phyloP scores from a whole-genome alignment of 2,329 filamentous ascomycete genomes.

The Fusarium nodosum region DNA sequence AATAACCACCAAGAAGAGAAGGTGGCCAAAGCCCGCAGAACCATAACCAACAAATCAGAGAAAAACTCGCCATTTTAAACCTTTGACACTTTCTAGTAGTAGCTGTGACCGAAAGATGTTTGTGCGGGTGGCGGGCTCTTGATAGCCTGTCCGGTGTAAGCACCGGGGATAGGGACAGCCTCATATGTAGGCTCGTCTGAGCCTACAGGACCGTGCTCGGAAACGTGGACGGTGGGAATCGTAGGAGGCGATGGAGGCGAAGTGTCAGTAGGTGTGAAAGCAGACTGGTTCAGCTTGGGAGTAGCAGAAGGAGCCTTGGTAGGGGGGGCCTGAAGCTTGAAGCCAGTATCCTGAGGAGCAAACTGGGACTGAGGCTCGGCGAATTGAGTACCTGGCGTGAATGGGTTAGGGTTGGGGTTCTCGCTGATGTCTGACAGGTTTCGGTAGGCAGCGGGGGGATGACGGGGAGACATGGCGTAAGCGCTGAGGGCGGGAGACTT shows the following conservation, averaged over 20 bases:
- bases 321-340: conserved; percentile 89
- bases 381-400: conserved; percentile 68
- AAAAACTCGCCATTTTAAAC: conserved; percentile 14
- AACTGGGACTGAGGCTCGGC: conserved; percentile 75
- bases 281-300: conserved; percentile 74
- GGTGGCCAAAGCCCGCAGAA: conserved; percentile 23
- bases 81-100: conserved; percentile 37
- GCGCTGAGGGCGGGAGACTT: conserved; percentile 68
- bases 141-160: conserved; percentile 74
- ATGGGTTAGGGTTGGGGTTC: conserved; percentile 61
- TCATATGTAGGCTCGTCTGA: conserved; percentile 88
- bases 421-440: conserved; percentile 62
- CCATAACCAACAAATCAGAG: conserved; percentile 31
- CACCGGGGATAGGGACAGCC: conserved; percentile 87
- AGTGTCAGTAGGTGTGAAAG: conserved; percentile 68
- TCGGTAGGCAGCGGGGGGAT: conserved; percentile 70
- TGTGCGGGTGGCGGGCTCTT: conserved; percentile 65
- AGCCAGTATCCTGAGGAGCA: conserved; percentile 68
- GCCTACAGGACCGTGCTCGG: conserved; percentile 76
- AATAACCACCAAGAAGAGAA: conserved; percentile 23
- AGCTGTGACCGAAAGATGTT: conserved; percentile 58
- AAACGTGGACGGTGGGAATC: conserved; percentile 60
- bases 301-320: conserved; percentile 82
- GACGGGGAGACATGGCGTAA: conserved; percentile 70
- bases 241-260: conserved; percentile 51